Evolutionary conservation across 108 stramenopile genomes (phyloP).

Genomic region (Pseudonitzschia pungens): DNA sequence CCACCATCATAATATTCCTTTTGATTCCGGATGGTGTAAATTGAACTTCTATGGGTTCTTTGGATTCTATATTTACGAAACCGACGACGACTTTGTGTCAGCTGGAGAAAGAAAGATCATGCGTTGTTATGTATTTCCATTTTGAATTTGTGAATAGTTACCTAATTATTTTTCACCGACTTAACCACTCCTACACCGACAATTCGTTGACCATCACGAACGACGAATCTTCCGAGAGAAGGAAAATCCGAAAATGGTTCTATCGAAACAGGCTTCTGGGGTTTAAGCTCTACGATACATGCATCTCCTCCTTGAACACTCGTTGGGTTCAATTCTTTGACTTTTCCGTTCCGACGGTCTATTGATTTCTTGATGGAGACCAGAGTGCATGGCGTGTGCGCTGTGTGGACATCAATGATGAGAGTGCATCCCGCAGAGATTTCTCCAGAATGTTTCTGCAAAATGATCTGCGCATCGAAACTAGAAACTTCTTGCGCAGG

Average conservation of each 20-base stretch:
- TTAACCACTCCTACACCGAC: constrained; percentile 97
- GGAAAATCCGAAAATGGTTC: constrained; percentile 91
- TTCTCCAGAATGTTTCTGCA: constrained; percentile 94
- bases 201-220: constrained; percentile 86
- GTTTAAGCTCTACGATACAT: constrained; percentile 85
- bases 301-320: constrained; percentile 91
- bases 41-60: no score
- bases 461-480: constrained; percentile 92
- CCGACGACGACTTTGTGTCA: no score
- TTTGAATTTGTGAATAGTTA: no score
- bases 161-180: constrained; percentile 38
- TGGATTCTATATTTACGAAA: no score
- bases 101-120: no score
- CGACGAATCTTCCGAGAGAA: constrained; percentile 92
- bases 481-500: constrained; percentile 51
- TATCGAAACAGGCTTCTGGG: constrained; percentile 89
- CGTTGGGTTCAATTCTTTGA: constrained; percentile 84
- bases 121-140: no score
- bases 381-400: constrained; percentile 93
- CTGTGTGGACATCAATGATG: constrained; percentile 93
- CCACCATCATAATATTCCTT: constrained; percentile 89
- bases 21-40: constrained; percentile 76
- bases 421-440: constrained; percentile 92
- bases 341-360: constrained; percentile 88
- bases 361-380: constrained; percentile 86